Percentiles rank a stretch among this genome's conserved stretches.
Conservation (phyloP, 2,329 filamentous ascomycete species). For the Samsoniella hepiali region DNA sequence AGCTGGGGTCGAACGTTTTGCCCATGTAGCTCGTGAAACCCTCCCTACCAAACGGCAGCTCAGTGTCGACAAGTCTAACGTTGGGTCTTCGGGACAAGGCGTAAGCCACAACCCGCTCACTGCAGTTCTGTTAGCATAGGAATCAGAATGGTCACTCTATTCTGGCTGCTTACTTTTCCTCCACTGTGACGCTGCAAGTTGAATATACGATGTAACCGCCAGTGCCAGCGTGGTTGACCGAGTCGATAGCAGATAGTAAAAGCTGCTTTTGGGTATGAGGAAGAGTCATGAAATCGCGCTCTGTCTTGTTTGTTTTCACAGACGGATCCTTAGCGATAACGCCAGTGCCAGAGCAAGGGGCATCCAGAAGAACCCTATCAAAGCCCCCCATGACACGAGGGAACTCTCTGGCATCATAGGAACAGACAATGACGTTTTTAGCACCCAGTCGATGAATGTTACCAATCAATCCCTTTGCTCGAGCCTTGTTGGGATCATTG, state of each 20-base stretch:
- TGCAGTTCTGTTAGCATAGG: slow-evolving; percentile 42
- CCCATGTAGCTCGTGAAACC: slow-evolving; percentile 89
- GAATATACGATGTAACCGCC: slow-evolving; percentile 96
- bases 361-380: slow-evolving; percentile 89
- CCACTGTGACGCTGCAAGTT: slow-evolving; percentile 89
- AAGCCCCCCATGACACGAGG: slow-evolving; percentile 94
- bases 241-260: slow-evolving; percentile 89
- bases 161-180: slow-evolving; percentile 57
- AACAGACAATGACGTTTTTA: slow-evolving; percentile 91
- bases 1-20: slow-evolving; percentile 83
- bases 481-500: slow-evolving; percentile 91
- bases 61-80: slow-evolving; percentile 87
- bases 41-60: slow-evolving; percentile 83
- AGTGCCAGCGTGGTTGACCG: slow-evolving; percentile 83
- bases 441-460: slow-evolving; percentile 94
- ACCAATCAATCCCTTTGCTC: slow-evolving; percentile 95
- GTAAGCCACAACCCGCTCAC: slow-evolving; percentile 88
- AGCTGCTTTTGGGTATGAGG: slow-evolving; percentile 95
- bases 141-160: not conserved
- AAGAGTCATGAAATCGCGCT: slow-evolving; percentile 88
- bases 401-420: slow-evolving; percentile 92
- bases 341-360: slow-evolving; percentile 92
- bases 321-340: slow-evolving; percentile 96
- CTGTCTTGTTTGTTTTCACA: slow-evolving; percentile 98
- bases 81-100: slow-evolving; percentile 89